phyloP scores from a whole-genome alignment of 2,329 filamentous ascomycete genomes.

The Fusarium longipes region DNA sequence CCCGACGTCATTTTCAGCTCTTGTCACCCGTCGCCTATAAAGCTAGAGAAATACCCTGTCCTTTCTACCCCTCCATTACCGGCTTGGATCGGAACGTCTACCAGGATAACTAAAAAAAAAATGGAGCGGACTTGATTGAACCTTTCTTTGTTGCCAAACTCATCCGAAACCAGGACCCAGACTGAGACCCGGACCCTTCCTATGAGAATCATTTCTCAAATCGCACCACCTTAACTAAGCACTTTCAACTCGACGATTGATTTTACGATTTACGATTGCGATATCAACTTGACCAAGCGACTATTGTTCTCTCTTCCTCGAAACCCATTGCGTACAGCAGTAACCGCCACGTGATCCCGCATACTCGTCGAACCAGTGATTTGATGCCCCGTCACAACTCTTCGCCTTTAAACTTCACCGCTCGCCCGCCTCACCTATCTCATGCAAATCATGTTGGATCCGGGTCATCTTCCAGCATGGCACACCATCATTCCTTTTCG shows the following conservation, averaged over 20 bases:
- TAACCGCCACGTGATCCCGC: constrained; percentile 41
- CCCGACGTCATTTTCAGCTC: constrained; percentile 38
- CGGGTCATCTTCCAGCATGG: constrained; percentile 48
- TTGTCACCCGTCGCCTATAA: constrained; percentile 13
- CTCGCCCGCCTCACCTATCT: constrained; percentile 43
- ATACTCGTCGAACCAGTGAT: constrained; percentile 44
- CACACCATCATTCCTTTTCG: constrained; percentile 48
- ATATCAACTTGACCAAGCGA: constrained; percentile 1
- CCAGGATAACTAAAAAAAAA: constrained; percentile 40
- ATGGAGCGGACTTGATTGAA: constrained; percentile 34
- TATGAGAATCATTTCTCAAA: constrained; percentile 38
- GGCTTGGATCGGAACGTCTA: constrained; percentile 43
- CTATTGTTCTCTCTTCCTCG: background rate
- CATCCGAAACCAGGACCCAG: constrained; percentile 4
- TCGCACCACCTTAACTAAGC: constrained; percentile 20
- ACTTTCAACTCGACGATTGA: constrained; percentile 22
- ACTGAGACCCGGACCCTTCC: background rate
- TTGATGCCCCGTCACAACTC: constrained; percentile 49
- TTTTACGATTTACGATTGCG: constrained; percentile 20
- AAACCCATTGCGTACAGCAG: constrained; percentile 7
- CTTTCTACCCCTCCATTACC: constrained; percentile 35
- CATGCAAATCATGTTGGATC: constrained; percentile 49
- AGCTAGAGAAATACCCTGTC: background rate
- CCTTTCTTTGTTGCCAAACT: constrained; percentile 17
- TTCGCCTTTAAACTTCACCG: constrained; percentile 45